Conservation (phyloP, 148 eudicot genomes). For the Vaccinium myrtillus region DNA sequence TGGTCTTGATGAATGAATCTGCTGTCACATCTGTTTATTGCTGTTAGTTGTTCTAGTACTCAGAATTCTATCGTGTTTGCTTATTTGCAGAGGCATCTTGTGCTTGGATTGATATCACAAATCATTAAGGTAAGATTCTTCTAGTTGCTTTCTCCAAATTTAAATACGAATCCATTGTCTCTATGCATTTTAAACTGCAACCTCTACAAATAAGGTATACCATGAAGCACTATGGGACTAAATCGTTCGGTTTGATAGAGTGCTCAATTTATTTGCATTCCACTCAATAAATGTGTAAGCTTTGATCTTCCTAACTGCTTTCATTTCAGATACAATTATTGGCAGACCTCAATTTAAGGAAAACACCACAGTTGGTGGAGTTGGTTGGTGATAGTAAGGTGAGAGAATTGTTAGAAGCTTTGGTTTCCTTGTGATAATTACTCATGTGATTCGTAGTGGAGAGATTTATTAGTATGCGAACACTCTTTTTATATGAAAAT, state of each 20-base stretch:
- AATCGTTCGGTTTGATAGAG: neutral
- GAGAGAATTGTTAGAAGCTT: conserved; percentile 13
- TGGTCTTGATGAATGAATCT: neutral
- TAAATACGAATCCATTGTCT: neutral
- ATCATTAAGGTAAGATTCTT: conserved; percentile 74
- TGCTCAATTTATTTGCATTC: neutral
- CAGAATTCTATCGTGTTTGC: neutral
- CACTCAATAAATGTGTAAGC: conserved; percentile 4
- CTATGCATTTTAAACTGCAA: neutral
- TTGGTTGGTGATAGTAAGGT: conserved; percentile 92
- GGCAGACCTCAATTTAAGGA: conserved; percentile 96
- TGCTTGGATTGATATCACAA: conserved; percentile 94
- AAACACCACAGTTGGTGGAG: conserved; percentile 94
- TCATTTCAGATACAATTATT: conserved; percentile 84
- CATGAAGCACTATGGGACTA: neutral
- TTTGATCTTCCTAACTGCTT: conserved; percentile 15
- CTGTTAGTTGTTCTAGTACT: neutral
- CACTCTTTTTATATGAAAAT: neutral
- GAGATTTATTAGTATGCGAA: neutral
- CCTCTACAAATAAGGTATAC: neutral
- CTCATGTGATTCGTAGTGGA: neutral
- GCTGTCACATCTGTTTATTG: neutral
- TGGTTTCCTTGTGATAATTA: neutral
- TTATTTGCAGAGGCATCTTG: conserved; percentile 82
- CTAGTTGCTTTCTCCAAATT: neutral